These are phyloP conservation scores for Aspergillus pseudotamarii DNA, from an alignment of 2,329 filamentous ascomycete genomes.

Conservation along the genomic window DNA sequence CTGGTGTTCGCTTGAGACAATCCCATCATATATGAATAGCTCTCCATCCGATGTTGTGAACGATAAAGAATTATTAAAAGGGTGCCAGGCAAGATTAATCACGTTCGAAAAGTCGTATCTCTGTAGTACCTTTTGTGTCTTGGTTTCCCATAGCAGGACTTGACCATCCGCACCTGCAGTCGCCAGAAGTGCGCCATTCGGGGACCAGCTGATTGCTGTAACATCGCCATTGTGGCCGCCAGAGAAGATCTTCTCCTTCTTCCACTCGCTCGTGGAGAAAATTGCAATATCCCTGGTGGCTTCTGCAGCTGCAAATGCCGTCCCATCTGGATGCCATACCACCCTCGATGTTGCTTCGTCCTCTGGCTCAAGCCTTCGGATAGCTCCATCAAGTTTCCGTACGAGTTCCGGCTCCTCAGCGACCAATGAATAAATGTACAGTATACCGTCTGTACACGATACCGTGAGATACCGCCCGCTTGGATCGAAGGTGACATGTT, in stretches of 20 bases:
- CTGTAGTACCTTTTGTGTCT: constrained; percentile 78
- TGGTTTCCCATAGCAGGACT: constrained; percentile 78
- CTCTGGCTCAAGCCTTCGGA: constrained; percentile 75
- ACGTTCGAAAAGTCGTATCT: constrained; percentile 81
- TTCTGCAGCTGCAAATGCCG: constrained; percentile 84
- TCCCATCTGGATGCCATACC: constrained; percentile 92
- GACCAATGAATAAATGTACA: constrained; percentile 86
- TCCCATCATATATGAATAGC: constrained; percentile 76
- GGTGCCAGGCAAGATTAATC: constrained; percentile 87
- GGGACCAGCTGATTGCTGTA: constrained; percentile 88
- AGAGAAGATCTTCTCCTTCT: constrained; percentile 77
- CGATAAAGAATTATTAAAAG: constrained; percentile 80
- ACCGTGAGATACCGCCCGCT: constrained; percentile 74
- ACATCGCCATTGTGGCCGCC: constrained; percentile 82
- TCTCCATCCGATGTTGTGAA: constrained; percentile 94
- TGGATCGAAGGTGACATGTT: constrained; percentile 86
- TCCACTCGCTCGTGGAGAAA: constrained; percentile 87
- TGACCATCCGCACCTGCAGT: constrained; percentile 57
- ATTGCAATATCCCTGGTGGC: constrained; percentile 81
- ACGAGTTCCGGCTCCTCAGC: constrained; percentile 79
- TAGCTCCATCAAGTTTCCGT: constrained; percentile 81
- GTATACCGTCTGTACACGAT: constrained; percentile 82
- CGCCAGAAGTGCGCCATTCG: constrained; percentile 86
- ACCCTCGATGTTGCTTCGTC: constrained; percentile 73
- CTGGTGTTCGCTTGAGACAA: constrained; percentile 56